These are phyloP conservation scores for Boletus sp. DNA, from an alignment of 768 basidiomycete genomes.

Conservation along the genomic window DNA sequence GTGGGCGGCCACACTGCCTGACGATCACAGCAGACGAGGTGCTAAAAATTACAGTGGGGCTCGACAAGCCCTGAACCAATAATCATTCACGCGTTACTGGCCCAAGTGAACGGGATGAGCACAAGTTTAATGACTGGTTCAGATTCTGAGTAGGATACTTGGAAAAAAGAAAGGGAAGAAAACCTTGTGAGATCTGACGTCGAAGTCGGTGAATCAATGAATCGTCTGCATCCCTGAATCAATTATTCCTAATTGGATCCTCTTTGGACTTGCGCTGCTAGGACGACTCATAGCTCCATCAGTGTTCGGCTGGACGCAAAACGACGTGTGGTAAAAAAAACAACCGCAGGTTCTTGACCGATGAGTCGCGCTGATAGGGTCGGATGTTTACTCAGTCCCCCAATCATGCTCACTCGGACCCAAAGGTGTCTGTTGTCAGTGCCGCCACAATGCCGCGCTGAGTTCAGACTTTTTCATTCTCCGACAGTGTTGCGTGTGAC, in stretches of 20 bases:
- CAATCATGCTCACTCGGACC: too few relatives aligned
- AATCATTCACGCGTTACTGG: conserved; percentile 3
- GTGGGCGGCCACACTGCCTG: conserved; percentile 20
- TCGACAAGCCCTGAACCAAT: not conserved
- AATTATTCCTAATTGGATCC: conserved; percentile 13
- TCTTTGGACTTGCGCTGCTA: not conserved
- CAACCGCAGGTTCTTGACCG: not conserved
- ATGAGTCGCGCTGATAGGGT: too few relatives aligned
- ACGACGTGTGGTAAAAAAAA: conserved; percentile 6
- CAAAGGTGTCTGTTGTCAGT: not conserved
- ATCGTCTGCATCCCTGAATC: not conserved
- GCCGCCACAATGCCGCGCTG: not conserved
- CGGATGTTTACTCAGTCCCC: too few relatives aligned
- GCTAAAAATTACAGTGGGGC: not conserved
- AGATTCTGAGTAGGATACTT: not conserved
- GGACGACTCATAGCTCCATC: not conserved
- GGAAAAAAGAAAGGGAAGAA: not conserved
- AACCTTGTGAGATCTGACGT: not conserved
- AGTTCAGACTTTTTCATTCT: not conserved
- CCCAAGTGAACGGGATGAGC: not conserved
- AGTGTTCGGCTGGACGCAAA: not conserved
- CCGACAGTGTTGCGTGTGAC: too few relatives aligned
- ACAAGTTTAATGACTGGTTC: too few relatives aligned
- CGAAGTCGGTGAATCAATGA: not conserved
- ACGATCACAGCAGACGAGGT: conserved; percentile 1